phyloP scores from a whole-genome alignment of 2,329 filamentous ascomycete genomes.

The Penicillium hordei region DNA sequence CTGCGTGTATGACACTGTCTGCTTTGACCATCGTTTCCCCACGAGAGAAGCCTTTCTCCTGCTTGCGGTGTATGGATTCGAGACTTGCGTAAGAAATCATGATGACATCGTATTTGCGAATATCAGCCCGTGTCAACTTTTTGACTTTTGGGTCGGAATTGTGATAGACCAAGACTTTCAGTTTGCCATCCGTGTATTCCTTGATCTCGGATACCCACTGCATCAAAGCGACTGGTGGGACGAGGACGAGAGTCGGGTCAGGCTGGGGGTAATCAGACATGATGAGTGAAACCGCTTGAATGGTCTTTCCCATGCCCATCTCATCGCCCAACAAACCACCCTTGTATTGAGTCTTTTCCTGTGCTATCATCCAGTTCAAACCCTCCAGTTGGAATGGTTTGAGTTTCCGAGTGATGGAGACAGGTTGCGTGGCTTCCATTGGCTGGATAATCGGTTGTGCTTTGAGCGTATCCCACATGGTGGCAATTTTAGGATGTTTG shows the following conservation, averaged over 20 bases:
- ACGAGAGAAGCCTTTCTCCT: slow-evolving; percentile 84
- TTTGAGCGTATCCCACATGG: slow-evolving; percentile 81
- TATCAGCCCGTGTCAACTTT: slow-evolving; percentile 68
- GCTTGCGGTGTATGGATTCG: slow-evolving; percentile 88
- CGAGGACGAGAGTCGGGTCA: slow-evolving; percentile 79
- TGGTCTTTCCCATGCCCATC: slow-evolving; percentile 99
- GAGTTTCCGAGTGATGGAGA: slow-evolving; percentile 74
- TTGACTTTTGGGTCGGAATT: slow-evolving; percentile 83
- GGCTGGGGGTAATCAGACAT: slow-evolving; percentile 95
- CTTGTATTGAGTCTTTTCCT: slow-evolving; percentile 81
- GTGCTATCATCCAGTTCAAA: slow-evolving; percentile 87
- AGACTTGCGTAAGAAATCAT: slow-evolving; percentile 86
- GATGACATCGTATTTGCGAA: slow-evolving; percentile 85
- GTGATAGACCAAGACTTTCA: slow-evolving; percentile 90
- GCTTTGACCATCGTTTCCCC: slow-evolving; percentile 80
- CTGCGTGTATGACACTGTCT: slow-evolving; percentile 73
- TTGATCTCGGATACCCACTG: slow-evolving; percentile 87
- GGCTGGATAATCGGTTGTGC: slow-evolving; percentile 66
- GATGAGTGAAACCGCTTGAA: slow-evolving; percentile 94
- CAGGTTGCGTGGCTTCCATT: slow-evolving; percentile 67
- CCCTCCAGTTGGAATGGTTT: slow-evolving; percentile 95
- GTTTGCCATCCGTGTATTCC: slow-evolving; percentile 76
- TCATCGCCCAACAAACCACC: slow-evolving; percentile 93
- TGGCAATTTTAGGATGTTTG: slow-evolving; percentile 73
- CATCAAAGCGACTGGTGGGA: slow-evolving; percentile 91